These are phyloP conservation scores for Myriosclerotinia scirpicola DNA, from an alignment of 2,329 filamentous ascomycete species.

Conservation along the genomic window DNA sequence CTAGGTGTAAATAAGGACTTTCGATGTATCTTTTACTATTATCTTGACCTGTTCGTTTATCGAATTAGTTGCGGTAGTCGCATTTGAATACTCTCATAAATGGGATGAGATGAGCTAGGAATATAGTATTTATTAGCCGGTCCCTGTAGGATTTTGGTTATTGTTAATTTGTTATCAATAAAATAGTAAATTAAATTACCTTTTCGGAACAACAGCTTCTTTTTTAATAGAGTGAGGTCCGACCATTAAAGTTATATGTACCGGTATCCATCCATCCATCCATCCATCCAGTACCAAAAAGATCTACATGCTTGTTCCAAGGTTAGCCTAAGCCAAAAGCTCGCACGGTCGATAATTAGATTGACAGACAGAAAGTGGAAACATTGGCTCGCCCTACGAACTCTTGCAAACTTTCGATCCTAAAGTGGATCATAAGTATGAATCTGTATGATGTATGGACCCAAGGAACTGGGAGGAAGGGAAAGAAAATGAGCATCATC, in stretches of 20 bases:
- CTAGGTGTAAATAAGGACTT: too few relatives aligned
- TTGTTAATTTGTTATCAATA: slow-evolving; percentile 8
- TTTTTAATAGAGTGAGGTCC: slow-evolving; percentile 11
- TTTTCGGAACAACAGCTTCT: slow-evolving; percentile 1
- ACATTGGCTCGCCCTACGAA: slow-evolving; percentile 22
- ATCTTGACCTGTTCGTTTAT: neutral
- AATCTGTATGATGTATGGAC: neutral
- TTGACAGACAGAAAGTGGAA: slow-evolving; percentile 11
- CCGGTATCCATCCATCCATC: neutral
- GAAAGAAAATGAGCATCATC: neutral
- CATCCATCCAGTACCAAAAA: neutral
- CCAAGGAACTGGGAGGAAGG: slow-evolving; percentile 13
- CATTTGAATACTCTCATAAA: neutral
- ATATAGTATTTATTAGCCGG: neutral
- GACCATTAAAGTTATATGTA: slow-evolving; percentile 12
- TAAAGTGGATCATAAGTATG: slow-evolving; percentile 14
- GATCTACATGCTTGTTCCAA: slow-evolving; percentile 15
- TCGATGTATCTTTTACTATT: neutral
- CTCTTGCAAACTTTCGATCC: slow-evolving; percentile 14
- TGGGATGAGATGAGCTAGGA: slow-evolving; percentile 13
- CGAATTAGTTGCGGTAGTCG: slow-evolving; percentile 9
- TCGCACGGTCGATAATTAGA: slow-evolving; percentile 17
- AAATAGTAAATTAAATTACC: slow-evolving; percentile 17
- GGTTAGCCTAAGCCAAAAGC: neutral
- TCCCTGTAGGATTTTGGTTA: neutral